Evolutionary conservation across 164 flowering plant species (phyloP), one percentile per base, ranked within the genome.

Genomic region (Aristolochia californica): DNA sequence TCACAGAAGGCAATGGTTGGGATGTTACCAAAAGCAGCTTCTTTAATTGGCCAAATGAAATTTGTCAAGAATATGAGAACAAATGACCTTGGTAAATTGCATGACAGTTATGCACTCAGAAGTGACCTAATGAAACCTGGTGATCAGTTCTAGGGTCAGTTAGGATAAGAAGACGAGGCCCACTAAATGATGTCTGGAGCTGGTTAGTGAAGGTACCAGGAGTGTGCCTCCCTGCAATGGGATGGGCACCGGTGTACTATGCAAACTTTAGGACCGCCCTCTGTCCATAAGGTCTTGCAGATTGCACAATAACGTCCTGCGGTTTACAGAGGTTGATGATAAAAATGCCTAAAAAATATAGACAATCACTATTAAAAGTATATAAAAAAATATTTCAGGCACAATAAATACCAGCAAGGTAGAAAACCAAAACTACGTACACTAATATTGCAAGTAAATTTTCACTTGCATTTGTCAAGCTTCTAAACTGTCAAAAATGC

Each of bases 1-100:
- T 89, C 95, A 68, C 91, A 89, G 70, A 89, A 89, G 12, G 97
- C 97, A 70, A 89, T 84, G n/a, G 87, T 87, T 15, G 95, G 95
- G 38, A 89, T 87, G 72, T 87, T 85, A 15, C 90, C 83, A 14
- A 89, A 78, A 5, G 93, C 82, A 53, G 81, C 84, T 75, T 89
- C 97, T 80, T 85, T 87, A 30, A 89, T 89, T 1, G 97, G 97
- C 93, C 84, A 81, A 72, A 56, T 12, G 14, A 23, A 53, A 44
- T 27, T 57, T n/a, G 22, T 13, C 40, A 43, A 15, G 48, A 48
- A 13, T 40, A 59, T 56, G 17, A 40, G 47, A n/a, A 17, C 8
- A 47, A 47, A 34, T 34, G 10, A 34, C 40, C 10, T 3, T 5
- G 40, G 40, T 34, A 8, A 34, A 34, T 34, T 34, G 10, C 40